phyloP scores from a whole-genome alignment of 352 stramenopile genomes.

The Phytophthora pini region DNA sequence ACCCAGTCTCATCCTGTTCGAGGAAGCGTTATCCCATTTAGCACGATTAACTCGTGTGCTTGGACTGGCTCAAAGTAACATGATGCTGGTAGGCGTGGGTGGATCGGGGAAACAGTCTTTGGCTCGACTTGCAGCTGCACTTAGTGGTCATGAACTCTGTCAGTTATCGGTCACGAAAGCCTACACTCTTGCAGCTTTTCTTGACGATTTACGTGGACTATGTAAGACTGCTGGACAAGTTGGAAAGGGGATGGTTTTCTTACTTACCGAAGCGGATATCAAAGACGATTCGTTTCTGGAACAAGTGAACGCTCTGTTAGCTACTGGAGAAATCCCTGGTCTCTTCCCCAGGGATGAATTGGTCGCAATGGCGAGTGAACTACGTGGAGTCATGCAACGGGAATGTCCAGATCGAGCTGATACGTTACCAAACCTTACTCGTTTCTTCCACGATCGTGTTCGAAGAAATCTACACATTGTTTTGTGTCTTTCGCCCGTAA shows the following conservation, averaged over 20 bases:
- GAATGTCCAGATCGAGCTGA: constrained; percentile 68
- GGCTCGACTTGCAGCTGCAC: constrained; percentile 78
- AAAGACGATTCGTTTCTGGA: constrained; percentile 93
- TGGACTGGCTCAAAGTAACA: constrained; percentile 83
- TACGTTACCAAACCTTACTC: constrained; percentile 82
- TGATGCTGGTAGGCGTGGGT: constrained; percentile 92
- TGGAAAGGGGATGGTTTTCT: constrained; percentile 83
- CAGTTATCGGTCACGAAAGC: constrained; percentile 90
- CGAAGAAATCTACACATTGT: constrained; percentile 86
- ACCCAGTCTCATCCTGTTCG: constrained; percentile 90
- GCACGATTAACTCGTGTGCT: constrained; percentile 85
- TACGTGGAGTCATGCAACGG: constrained; percentile 77
- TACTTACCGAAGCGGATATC: constrained; percentile 91
- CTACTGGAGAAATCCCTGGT: constrained; percentile 80
- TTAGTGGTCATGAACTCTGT: constrained; percentile 79
- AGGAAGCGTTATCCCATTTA: constrained; percentile 89
- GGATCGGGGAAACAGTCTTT: constrained; percentile 91
- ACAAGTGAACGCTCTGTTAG: constrained; percentile 88
- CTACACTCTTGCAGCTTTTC: constrained; percentile 86
- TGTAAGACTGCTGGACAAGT: constrained; percentile 87
- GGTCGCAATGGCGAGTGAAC: constrained; percentile 82
- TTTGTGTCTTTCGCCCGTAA: constrained; percentile 90
- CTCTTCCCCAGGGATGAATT: constrained; percentile 92
- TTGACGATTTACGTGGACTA: constrained; percentile 86
- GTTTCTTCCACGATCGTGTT: constrained; percentile 90